Evolutionary conservation across 2,329 filamentous ascomycete species (phyloP).

Genomic region (Aspergillus sp.): DNA sequence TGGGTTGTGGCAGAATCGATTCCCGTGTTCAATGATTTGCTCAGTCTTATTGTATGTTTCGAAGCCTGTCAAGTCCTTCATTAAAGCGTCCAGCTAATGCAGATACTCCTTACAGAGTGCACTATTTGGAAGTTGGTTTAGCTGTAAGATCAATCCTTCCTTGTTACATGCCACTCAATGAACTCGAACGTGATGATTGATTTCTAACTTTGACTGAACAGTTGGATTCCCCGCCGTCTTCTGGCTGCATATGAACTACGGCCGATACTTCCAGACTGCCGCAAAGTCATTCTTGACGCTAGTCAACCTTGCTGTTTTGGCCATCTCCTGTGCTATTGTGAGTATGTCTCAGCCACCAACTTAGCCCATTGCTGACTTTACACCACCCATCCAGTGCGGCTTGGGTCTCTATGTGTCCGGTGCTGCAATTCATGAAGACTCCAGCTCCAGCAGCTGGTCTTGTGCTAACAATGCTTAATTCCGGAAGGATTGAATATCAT

Average conservation of each 20-base stretch:
- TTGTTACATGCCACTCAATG: background rate
- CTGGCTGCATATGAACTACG: constrained; percentile 45
- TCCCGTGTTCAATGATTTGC: constrained; percentile 60
- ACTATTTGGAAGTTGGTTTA: constrained; percentile 62
- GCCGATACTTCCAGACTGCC: constrained; percentile 30
- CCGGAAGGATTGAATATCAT: constrained; percentile 2
- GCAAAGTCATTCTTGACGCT: constrained; percentile 39
- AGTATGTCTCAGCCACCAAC: background rate
- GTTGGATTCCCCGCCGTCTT: constrained; percentile 39
- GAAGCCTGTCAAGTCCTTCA: background rate
- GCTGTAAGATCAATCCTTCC: constrained; percentile 25
- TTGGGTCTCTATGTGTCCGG: constrained; percentile 38
- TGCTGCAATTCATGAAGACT: constrained; percentile 29
- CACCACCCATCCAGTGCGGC: constrained; percentile 23
- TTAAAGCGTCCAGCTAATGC: background rate
- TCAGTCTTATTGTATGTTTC: constrained; percentile 50
- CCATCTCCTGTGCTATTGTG: constrained; percentile 22
- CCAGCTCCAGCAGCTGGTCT: constrained; percentile 30
- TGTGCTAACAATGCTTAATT: constrained; percentile 28
- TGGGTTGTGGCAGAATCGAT: constrained; percentile 64
- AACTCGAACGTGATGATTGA: too few relatives aligned
- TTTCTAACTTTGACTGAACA: constrained; percentile 8
- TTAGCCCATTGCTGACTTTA: background rate
- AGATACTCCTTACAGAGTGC: constrained; percentile 35
- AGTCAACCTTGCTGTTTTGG: constrained; percentile 38